Evolutionary conservation across 768 basidiomycete genomes (phyloP).

Genomic region (Kondoa malvinella): DNA sequence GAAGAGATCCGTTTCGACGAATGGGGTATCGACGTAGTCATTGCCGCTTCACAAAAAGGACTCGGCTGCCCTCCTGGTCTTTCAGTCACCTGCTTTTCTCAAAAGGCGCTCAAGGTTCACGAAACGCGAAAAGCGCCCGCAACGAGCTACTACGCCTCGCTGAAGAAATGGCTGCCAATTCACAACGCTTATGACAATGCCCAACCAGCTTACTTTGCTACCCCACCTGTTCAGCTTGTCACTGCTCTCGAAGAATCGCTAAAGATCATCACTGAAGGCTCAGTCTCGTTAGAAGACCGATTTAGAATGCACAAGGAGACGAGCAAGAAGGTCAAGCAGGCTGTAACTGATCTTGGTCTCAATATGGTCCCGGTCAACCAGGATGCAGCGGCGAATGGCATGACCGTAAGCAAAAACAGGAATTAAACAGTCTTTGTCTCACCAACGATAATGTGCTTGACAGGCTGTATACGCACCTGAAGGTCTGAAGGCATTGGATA

Average conservation of each 20-base stretch:
- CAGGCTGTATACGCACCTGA: conserved; percentile 67
- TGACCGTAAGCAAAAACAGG: conserved; percentile 40
- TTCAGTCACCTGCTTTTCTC: conserved; percentile 64
- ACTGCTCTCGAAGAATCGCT: conserved; percentile 79
- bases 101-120: conserved; percentile 55
- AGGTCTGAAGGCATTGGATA: conserved; percentile 55
- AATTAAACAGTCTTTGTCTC: not conserved
- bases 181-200: conserved; percentile 77
- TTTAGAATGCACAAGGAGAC: conserved; percentile 57
- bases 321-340: conserved; percentile 50
- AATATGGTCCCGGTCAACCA: conserved; percentile 50
- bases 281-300: conserved; percentile 56
- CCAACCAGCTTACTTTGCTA: conserved; percentile 61
- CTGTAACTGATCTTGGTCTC: conserved; percentile 51
- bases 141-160: conserved; percentile 36
- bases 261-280: conserved; percentile 43
- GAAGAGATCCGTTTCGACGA: conserved; percentile 89
- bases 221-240: conserved; percentile 73
- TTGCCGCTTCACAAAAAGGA: conserved; percentile 65
- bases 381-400: conserved; percentile 66
- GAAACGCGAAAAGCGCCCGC: conserved; percentile 38
- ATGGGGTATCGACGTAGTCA: conserved; percentile 78
- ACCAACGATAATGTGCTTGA: not conserved
- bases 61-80: conserved; percentile 85
- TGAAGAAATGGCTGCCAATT: conserved; percentile 49